These are phyloP conservation scores for Candida awuae DNA, from an alignment of 805 yeast genomes.

Conservation along the genomic window DNA sequence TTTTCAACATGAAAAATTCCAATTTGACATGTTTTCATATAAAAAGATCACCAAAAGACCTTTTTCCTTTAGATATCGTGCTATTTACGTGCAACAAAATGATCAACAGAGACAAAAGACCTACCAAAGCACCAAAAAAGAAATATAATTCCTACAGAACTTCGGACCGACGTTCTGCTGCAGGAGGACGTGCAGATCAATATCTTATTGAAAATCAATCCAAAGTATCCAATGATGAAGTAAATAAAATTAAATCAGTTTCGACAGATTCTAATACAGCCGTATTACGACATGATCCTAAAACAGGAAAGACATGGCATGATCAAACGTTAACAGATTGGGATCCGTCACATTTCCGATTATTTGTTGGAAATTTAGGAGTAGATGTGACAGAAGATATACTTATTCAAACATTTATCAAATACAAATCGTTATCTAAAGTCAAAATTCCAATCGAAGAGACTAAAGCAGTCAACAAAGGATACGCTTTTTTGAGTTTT, in stretches of 20 bases:
- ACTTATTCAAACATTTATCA: slow-evolving; percentile 45
- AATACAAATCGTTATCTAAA: slow-evolving; percentile 46
- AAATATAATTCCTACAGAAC: slow-evolving; percentile 26
- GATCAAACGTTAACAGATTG: slow-evolving; percentile 45
- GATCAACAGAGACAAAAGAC: slow-evolving; percentile 2
- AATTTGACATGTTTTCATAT: too few species aligned
- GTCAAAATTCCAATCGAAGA: slow-evolving; percentile 52
- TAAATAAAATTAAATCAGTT: background rate
- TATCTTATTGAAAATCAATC: background rate
- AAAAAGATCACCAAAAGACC: too few species aligned
- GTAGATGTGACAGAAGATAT: slow-evolving; percentile 54
- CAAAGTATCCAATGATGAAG: background rate
- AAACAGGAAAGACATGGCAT: slow-evolving; percentile 40
- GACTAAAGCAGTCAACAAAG: slow-evolving; percentile 40
- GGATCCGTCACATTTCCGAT: slow-evolving; percentile 63
- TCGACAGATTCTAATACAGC: slow-evolving; percentile 19
- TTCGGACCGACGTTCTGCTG: slow-evolving; percentile 50
- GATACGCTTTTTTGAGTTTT: slow-evolving; percentile 72
- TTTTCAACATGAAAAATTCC: too few species aligned
- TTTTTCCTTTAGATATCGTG: too few species aligned
- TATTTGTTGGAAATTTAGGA: slow-evolving; percentile 71
- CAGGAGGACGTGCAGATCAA: slow-evolving; percentile 26
- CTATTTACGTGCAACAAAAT: too few species aligned
- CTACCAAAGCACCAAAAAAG: slow-evolving; percentile 4
- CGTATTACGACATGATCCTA: slow-evolving; percentile 35